phyloP scores from a whole-genome alignment of 495 filamentous ascomycete species.

The Pyrenopolyporus hunteri region DNA sequence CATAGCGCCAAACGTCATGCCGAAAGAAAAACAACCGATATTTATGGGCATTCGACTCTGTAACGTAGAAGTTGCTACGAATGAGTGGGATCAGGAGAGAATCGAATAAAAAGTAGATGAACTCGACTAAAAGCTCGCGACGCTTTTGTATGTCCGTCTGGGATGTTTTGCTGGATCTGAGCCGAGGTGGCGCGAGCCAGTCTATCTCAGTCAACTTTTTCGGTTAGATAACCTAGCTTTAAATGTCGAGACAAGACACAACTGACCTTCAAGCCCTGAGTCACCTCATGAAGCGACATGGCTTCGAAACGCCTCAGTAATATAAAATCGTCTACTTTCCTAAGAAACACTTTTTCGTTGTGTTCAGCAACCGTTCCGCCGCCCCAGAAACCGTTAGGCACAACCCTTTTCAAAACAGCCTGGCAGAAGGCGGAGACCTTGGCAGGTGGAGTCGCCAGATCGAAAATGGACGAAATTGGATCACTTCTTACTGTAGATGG shows the following conservation, averaged over 20 bases:
- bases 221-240: slow-evolving; percentile 17
- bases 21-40: slow-evolving; percentile 92
- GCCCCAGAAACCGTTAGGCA: slow-evolving; percentile 82
- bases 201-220: slow-evolving; percentile 65
- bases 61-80: slow-evolving; percentile 89
- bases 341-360: slow-evolving; percentile 67
- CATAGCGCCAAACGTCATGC: slow-evolving; percentile 84
- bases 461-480: slow-evolving; percentile 56
- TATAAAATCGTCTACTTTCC: slow-evolving; percentile 77
- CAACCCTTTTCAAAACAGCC: slow-evolving; percentile 72
- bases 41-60: slow-evolving; percentile 80
- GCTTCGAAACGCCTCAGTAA: slow-evolving; percentile 79
- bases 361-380: slow-evolving; percentile 52
- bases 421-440: slow-evolving; percentile 88
- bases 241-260: background rate
- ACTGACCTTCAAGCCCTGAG: slow-evolving; percentile 75
- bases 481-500: slow-evolving; percentile 4
- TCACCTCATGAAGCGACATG: slow-evolving; percentile 77
- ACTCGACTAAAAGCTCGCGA: slow-evolving; percentile 77
- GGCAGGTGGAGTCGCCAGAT: slow-evolving; percentile 71
- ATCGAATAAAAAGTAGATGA: slow-evolving; percentile 92
- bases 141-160: slow-evolving; percentile 78
- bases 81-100: slow-evolving; percentile 88
- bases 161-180: slow-evolving; percentile 61
- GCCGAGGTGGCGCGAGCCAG: slow-evolving; percentile 70